Evolutionary conservation across 2,329 filamentous ascomycete genomes (phyloP).

Genomic region (Graphilbum sp.): DNA sequence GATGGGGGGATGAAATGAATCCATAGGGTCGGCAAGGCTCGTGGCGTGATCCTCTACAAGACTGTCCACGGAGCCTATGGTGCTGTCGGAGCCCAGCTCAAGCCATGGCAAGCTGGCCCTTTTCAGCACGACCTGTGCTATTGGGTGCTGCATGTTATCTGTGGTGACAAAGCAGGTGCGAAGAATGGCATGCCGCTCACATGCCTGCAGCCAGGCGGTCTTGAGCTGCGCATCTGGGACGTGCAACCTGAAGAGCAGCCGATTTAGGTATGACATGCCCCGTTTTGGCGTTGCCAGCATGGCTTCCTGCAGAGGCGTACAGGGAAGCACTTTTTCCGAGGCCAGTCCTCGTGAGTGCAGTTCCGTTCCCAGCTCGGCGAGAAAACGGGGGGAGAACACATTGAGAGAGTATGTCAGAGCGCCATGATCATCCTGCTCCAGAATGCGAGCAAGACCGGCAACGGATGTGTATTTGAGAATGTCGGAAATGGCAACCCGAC

Average conservation of each 20-base stretch:
- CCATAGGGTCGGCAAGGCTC: slow-evolving; percentile 21
- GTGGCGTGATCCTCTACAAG: slow-evolving; percentile 23
- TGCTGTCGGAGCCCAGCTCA: slow-evolving; percentile 14
- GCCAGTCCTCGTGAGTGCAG: slow-evolving; percentile 1
- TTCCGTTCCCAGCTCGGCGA: slow-evolving; percentile 4
- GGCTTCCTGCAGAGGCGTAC: slow-evolving; percentile 73
- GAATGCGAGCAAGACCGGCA: slow-evolving; percentile 34
- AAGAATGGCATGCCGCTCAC: slow-evolving; percentile 55
- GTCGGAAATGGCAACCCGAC: slow-evolving; percentile 45
- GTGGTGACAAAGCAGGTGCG: slow-evolving; percentile 61
- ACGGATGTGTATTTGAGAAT: slow-evolving; percentile 55
- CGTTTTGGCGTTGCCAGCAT: slow-evolving; percentile 52
- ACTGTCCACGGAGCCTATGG: slow-evolving; percentile 14
- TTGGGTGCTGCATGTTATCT: slow-evolving; percentile 40
- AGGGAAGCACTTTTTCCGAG: slow-evolving; percentile 51
- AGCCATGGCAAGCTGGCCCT: slow-evolving; percentile 24
- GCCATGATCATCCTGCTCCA: slow-evolving; percentile 5
- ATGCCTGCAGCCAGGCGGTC: slow-evolving; percentile 44
- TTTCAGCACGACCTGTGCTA: slow-evolving; percentile 54
- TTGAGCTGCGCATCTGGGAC: slow-evolving; percentile 33
- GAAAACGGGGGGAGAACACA: slow-evolving; percentile 15
- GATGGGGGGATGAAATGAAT: slow-evolving; percentile 27
- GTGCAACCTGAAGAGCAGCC: slow-evolving; percentile 45
- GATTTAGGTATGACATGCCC: slow-evolving; percentile 51
- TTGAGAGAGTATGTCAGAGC: slow-evolving; percentile 1